These are phyloP conservation scores for Deinandra increscens DNA, from an alignment of 129 eudicot genomes.

Conservation along the genomic window DNA sequence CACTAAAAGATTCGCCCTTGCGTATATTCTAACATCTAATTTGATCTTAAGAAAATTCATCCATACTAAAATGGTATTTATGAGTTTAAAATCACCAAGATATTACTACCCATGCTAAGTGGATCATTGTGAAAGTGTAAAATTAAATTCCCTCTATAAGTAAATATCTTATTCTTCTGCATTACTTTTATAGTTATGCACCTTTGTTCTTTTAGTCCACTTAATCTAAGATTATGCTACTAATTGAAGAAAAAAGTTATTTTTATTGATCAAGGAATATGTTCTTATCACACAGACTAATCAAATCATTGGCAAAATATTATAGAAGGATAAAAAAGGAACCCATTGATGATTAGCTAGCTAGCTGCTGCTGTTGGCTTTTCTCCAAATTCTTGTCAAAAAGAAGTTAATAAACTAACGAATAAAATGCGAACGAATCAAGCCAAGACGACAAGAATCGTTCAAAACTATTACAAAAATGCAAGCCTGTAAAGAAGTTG, in stretches of 20 bases:
- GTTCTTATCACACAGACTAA: constrained; percentile 26
- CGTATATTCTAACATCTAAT: too few relatives aligned
- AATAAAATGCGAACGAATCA: constrained; percentile 8
- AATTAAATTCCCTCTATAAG: background rate
- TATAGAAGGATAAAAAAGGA: constrained; percentile 3
- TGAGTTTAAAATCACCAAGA: too few relatives aligned
- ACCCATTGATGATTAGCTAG: constrained; percentile 20
- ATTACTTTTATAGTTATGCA: constrained; percentile 13
- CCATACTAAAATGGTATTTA: too few relatives aligned
- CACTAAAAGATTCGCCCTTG: too few relatives aligned
- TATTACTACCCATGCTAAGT: background rate
- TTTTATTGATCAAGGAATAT: constrained; percentile 29
- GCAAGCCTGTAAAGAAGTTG: constrained; percentile 42
- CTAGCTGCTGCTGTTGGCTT: constrained; percentile 18
- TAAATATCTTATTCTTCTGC: constrained; percentile 15
- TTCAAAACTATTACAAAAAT: constrained; percentile 8
- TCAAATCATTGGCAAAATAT: constrained; percentile 27
- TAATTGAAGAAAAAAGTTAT: background rate
- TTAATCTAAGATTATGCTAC: background rate
- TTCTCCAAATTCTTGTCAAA: constrained; percentile 17
- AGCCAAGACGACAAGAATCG: constrained; percentile 11
- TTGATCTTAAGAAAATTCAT: too few relatives aligned
- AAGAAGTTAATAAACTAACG: constrained; percentile 5
- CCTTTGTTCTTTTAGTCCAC: constrained; percentile 27
- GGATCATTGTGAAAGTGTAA: background rate